These are phyloP conservation scores for Globisporangium okanoganense DNA, from an alignment of 352 stramenopile species.

Conservation along the genomic window DNA sequence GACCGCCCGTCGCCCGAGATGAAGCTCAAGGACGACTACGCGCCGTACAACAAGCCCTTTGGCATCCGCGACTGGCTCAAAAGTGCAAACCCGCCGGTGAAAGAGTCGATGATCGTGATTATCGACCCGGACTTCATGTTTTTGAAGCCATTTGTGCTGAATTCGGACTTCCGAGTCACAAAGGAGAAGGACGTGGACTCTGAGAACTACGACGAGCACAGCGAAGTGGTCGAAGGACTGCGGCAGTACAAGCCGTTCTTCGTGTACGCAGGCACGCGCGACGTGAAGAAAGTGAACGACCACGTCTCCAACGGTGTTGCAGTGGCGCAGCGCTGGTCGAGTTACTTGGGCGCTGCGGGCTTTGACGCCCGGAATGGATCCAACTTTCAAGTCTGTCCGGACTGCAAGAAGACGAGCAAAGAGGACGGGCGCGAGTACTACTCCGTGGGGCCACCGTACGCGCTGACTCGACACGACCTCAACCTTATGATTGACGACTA, in stretches of 20 bases:
- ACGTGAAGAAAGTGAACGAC: conserved; percentile 31
- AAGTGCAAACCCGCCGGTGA: conserved; percentile 55
- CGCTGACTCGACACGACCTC: conserved; percentile 52
- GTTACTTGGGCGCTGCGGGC: conserved; percentile 27
- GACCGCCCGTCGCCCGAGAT: conserved; percentile 20
- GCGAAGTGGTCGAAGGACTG: conserved; percentile 67
- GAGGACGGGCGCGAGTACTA: conserved; percentile 49
- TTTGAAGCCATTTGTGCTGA: conserved; percentile 54
- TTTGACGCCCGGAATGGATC: conserved; percentile 28
- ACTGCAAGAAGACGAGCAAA: conserved; percentile 40
- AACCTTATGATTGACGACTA: conserved; percentile 58
- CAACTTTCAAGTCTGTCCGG: conserved; percentile 41
- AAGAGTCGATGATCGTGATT: conserved; percentile 53
- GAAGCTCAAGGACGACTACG: conserved; percentile 35
- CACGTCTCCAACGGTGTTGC: conserved; percentile 38
- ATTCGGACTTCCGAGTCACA: conserved; percentile 54
- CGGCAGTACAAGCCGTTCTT: conserved; percentile 82
- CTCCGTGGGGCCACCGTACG: conserved; percentile 52
- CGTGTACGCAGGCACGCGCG: conserved; percentile 59
- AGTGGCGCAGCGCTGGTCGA: conserved; percentile 50
- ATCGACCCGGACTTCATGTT: conserved; percentile 78
- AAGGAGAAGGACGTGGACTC: conserved; percentile 47
- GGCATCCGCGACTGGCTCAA: conserved; percentile 69
- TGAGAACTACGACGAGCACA: conserved; percentile 48
- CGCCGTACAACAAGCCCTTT: conserved; percentile 68